These are phyloP conservation scores for Metarhizium brunneum DNA, from an alignment of 2,329 filamentous ascomycete genomes.

Conservation along the genomic window DNA sequence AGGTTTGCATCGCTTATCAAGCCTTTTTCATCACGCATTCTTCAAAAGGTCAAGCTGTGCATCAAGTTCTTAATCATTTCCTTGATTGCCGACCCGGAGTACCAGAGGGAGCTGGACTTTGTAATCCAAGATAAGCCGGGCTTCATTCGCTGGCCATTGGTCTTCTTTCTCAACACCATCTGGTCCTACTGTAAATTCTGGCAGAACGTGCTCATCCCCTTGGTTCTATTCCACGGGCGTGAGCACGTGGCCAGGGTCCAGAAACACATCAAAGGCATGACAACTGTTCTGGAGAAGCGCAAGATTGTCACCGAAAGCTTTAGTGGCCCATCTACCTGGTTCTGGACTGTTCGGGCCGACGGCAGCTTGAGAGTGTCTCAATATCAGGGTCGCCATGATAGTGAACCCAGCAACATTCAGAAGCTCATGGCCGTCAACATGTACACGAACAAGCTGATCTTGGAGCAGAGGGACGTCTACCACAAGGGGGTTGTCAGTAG, in stretches of 20 bases:
- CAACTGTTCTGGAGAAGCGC: background rate
- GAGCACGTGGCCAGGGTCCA: background rate
- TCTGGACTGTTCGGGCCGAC: background rate
- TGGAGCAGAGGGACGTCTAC: background rate
- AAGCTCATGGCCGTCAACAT: background rate
- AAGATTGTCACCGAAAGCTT: background rate
- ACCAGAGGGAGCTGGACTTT: background rate
- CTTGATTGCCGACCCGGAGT: background rate
- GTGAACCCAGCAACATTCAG: background rate
- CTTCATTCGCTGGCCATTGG: background rate
- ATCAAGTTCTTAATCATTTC: background rate
- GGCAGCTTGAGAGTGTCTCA: background rate
- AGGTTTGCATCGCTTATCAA: background rate
- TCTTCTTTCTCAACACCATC: background rate
- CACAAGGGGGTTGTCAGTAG: background rate
- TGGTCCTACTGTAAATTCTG: background rate
- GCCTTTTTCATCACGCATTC: background rate
- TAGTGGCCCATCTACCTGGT: background rate
- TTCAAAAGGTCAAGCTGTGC: background rate
- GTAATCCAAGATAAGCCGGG: background rate
- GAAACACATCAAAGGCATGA: background rate
- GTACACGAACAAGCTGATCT: background rate
- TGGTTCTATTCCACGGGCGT: background rate
- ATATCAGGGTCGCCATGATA: background rate
- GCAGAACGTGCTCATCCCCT: background rate